Conservation (phyloP, 148 eudicot genomes). For the Drosera capensis region DNA sequence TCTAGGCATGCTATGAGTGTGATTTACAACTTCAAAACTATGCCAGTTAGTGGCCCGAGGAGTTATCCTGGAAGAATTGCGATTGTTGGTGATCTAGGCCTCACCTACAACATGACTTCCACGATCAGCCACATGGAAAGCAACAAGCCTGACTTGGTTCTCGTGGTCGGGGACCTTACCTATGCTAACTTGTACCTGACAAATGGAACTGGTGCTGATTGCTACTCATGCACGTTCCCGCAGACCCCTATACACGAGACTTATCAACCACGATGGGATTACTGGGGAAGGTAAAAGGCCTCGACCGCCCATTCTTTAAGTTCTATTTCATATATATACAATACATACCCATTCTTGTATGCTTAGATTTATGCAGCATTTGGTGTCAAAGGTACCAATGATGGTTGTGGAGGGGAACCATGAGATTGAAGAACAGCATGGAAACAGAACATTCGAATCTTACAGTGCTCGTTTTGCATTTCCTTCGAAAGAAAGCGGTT, state of each 20-base stretch:
- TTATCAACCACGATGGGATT: constrained; percentile 98
- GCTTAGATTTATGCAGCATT: constrained; percentile 81
- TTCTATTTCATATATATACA: not conserved
- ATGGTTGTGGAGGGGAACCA: constrained; percentile 98
- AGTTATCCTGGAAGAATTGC: constrained; percentile 65
- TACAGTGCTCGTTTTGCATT: constrained; percentile 90
- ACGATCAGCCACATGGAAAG: constrained; percentile 57
- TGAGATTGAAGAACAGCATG: constrained; percentile 73
- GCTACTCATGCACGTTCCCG: constrained; percentile 81
- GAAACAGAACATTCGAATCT: constrained; percentile 60
- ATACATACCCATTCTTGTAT: no score
- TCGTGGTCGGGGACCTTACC: constrained; percentile 71
- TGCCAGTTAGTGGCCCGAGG: constrained; percentile 56
- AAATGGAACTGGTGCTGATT: constrained; percentile 86
- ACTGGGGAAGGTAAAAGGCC: constrained; percentile 73
- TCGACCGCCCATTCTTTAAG: not conserved
- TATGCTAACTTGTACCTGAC: constrained; percentile 87
- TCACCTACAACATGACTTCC: constrained; percentile 68
- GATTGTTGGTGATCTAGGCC: constrained; percentile 79
- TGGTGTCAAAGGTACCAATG: constrained; percentile 69
- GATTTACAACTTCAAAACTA: constrained; percentile 50
- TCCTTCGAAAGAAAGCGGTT: constrained; percentile 77
- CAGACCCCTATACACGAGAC: constrained; percentile 89
- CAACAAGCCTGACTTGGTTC: constrained; percentile 70
- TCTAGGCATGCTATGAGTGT: constrained; percentile 53